These are phyloP conservation scores for Sordariomycetes sp. DNA, from an alignment of 2,329 filamentous ascomycete species.

Conservation along the genomic window DNA sequence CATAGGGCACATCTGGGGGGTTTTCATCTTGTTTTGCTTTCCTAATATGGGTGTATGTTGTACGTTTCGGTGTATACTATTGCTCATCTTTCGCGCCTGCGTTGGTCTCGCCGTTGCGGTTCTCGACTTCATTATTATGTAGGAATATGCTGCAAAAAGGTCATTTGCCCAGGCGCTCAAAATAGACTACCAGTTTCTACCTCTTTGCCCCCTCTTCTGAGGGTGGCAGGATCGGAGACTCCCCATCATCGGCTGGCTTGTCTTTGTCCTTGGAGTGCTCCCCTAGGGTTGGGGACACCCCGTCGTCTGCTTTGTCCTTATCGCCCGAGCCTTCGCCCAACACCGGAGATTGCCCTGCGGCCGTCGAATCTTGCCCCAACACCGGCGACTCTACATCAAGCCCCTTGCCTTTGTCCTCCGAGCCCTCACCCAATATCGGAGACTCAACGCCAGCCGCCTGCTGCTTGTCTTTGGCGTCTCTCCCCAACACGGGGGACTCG, in stretches of 20 bases:
- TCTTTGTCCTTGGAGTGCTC: too few relatives aligned
- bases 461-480: too few relatives aligned
- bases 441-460: too few relatives aligned
- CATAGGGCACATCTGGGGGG: neutral
- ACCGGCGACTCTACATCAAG: neutral
- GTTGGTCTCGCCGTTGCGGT: neutral
- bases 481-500: neutral
- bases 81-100: too few relatives aligned
- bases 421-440: neutral
- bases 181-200: neutral
- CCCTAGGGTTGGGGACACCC: neutral
- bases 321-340: neutral
- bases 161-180: neutral
- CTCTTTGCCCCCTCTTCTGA: neutral
- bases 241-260: too few relatives aligned
- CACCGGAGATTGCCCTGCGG: too few relatives aligned
- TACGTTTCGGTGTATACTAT: neutral
- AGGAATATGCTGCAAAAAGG: neutral
- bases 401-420: neutral
- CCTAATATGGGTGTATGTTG: neutral
- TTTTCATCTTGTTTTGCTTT: neutral
- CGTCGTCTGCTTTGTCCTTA: neutral
- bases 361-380: neutral
- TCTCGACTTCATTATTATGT: neutral
- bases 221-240: too few relatives aligned